These are phyloP conservation scores for Colletotrichum lupini DNA, from an alignment of 2,329 filamentous ascomycete genomes.

Conservation along the genomic window DNA sequence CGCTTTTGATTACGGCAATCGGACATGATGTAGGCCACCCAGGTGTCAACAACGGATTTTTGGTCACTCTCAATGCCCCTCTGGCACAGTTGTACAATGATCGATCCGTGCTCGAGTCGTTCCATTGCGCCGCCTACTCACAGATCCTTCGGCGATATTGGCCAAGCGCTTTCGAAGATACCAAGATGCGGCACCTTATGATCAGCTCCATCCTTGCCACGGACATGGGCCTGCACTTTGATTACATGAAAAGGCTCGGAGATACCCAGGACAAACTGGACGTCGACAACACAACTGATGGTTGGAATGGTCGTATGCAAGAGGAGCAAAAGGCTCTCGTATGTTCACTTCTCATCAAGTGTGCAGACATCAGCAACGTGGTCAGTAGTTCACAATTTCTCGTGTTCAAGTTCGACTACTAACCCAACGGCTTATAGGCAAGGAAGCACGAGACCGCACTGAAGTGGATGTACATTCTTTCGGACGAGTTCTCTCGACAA, in stretches of 20 bases:
- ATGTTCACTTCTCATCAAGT: slow-evolving; percentile 96
- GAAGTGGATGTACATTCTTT: slow-evolving; percentile 93
- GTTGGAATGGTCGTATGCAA: slow-evolving; percentile 80
- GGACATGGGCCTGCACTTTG: slow-evolving; percentile 97
- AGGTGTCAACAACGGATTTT: slow-evolving; percentile 97
- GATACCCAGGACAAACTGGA: slow-evolving; percentile 82
- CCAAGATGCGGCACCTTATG: slow-evolving; percentile 86
- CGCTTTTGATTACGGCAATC: slow-evolving; percentile 93
- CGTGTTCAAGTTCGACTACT: slow-evolving; percentile 8
- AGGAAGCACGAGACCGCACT: slow-evolving; percentile 84
- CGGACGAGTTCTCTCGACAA: slow-evolving; percentile 94
- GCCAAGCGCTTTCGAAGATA: slow-evolving; percentile 83
- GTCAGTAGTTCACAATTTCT: slow-evolving; percentile 63
- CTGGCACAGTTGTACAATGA: slow-evolving; percentile 97
- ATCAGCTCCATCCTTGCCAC: slow-evolving; percentile 98
- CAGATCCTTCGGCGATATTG: slow-evolving; percentile 94
- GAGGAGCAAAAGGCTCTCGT: slow-evolving; percentile 82
- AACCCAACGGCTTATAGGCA: slow-evolving; percentile 65
- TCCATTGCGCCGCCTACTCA: slow-evolving; percentile 96
- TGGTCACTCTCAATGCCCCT: slow-evolving; percentile 91
- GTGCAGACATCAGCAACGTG: slow-evolving; percentile 98
- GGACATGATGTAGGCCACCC: slow-evolving; percentile 98
- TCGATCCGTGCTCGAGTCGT: slow-evolving; percentile 94
- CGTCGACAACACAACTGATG: slow-evolving; percentile 72
- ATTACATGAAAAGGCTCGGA: slow-evolving; percentile 92